Percentiles rank a stretch among this genome's conserved stretches.
These are phyloP conservation scores for Beauveria sp. DNA, from an alignment of 2,329 filamentous ascomycete genomes.

Conservation along the genomic window DNA sequence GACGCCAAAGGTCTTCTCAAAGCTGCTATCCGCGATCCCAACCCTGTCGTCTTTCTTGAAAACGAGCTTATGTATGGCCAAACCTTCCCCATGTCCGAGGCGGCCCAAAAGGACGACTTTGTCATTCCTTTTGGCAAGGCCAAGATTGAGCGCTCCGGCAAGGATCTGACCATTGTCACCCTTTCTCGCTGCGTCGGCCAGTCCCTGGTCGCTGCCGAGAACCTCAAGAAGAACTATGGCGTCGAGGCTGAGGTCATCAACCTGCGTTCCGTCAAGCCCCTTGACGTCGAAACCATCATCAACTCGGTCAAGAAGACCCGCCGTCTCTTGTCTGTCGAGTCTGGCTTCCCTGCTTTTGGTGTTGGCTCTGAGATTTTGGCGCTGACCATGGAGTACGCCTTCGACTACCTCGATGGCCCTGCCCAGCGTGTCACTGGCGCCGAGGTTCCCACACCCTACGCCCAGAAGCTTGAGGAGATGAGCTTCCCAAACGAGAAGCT, in stretches of 20 bases:
- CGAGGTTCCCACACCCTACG: slow-evolving; percentile 95
- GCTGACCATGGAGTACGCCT: slow-evolving; percentile 92
- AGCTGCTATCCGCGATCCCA: slow-evolving; percentile 95
- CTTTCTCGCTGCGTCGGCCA: slow-evolving; percentile 94
- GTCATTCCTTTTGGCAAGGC: slow-evolving; percentile 97
- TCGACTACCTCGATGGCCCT: slow-evolving; percentile 93
- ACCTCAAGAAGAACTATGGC: slow-evolving; percentile 92
- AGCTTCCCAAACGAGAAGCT: slow-evolving; percentile 83
- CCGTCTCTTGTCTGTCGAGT: slow-evolving; percentile 85
- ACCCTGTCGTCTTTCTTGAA: slow-evolving; percentile 87
- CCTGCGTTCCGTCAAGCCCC: slow-evolving; percentile 91
- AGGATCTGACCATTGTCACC: slow-evolving; percentile 91
- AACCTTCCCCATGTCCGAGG: slow-evolving; percentile 94
- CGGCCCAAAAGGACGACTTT: slow-evolving; percentile 91
- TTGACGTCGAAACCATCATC: slow-evolving; percentile 91
- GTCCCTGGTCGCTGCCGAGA: slow-evolving; percentile 78
- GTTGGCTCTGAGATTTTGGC: slow-evolving; percentile 90
- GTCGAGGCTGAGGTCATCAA: slow-evolving; percentile 96
- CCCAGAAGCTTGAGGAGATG: slow-evolving; percentile 88
- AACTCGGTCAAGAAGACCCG: slow-evolving; percentile 99
- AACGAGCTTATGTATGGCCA: slow-evolving; percentile 91
- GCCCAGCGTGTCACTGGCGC: slow-evolving; percentile 92
- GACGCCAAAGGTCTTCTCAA: slow-evolving; percentile 98
- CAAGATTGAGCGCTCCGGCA: slow-evolving; percentile 94
- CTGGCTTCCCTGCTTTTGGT: slow-evolving; percentile 91